Conservation (phyloP, 805 yeast genomes). For the Zygoascus tannicola region DNA sequence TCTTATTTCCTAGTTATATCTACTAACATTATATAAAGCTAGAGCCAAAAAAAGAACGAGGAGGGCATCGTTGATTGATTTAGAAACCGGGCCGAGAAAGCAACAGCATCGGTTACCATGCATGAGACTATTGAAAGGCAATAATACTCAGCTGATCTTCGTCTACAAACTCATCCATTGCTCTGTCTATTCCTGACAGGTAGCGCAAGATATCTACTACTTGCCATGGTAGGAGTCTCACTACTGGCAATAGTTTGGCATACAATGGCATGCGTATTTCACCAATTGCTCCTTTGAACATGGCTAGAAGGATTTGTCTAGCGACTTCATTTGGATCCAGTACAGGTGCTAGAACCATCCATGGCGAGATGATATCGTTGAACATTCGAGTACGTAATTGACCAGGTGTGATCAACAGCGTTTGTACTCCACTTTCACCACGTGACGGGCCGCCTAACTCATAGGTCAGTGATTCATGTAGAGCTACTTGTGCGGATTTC, state of each 20-base stretch:
- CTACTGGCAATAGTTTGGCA: conserved; percentile 61
- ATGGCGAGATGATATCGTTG: conserved; percentile 63
- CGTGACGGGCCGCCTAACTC: conserved; percentile 49
- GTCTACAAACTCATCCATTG: conserved; percentile 1
- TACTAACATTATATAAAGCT: no score
- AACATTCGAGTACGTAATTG: conserved; percentile 75
- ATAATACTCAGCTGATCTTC: not conserved
- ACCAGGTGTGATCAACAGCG: conserved; percentile 79
- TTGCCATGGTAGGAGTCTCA: conserved; percentile 68
- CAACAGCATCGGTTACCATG: no score
- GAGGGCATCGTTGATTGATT: no score
- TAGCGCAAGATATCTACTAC: conserved; percentile 45
- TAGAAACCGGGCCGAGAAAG: no score
- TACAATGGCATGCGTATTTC: conserved; percentile 69
- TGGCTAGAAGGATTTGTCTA: conserved; percentile 40
- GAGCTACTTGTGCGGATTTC: conserved; percentile 74
- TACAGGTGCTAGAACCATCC: conserved; percentile 70
- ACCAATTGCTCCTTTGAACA: conserved; percentile 55
- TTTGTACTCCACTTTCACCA: conserved; percentile 33
- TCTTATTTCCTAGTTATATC: no score
- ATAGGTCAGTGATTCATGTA: conserved; percentile 72
- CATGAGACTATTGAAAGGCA: not conserved
- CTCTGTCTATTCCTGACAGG: conserved; percentile 58
- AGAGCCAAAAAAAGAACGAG: no score
- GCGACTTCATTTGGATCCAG: conserved; percentile 65